Evolutionary conservation across 768 basidiomycete species (phyloP).

Genomic region (Panus rudis): DNA sequence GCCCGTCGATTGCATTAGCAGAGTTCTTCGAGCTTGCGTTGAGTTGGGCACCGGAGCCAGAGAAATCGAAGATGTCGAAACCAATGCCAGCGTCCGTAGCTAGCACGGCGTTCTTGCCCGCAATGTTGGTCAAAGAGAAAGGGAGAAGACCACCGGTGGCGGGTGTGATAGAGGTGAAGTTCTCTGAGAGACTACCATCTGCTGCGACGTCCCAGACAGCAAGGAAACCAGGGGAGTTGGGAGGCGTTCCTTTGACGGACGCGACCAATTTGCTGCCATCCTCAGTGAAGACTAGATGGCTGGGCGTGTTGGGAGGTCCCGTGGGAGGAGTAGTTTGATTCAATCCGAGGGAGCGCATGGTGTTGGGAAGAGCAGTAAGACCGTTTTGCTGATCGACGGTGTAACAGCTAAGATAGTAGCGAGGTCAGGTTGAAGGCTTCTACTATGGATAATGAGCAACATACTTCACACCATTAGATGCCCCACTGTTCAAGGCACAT

Average conservation of each 20-base stretch:
- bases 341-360: slow-evolving; percentile 35
- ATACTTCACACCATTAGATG: slow-evolving; percentile 29
- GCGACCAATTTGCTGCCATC: slow-evolving; percentile 38
- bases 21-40: slow-evolving; percentile 16
- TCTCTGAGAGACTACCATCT: slow-evolving; percentile 37
- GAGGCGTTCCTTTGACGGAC: slow-evolving; percentile 42
- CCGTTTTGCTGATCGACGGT: slow-evolving; percentile 35
- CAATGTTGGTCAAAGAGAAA: slow-evolving; percentile 37
- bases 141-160: slow-evolving; percentile 37
- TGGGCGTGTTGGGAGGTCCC: slow-evolving; percentile 38
- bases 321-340: slow-evolving; percentile 47
- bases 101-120: slow-evolving; percentile 23
- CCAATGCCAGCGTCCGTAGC: slow-evolving; percentile 23
- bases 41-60: slow-evolving; percentile 19
- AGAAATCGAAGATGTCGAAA: slow-evolving; percentile 24
- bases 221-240: slow-evolving; percentile 38
- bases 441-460: slow-evolving; percentile 6
- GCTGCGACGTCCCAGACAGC: slow-evolving; percentile 41
- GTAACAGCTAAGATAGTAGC: slow-evolving; percentile 33
- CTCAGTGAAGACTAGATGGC: slow-evolving; percentile 41
- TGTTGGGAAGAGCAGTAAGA: slow-evolving; percentile 32
- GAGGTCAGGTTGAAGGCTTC: background rate
- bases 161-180: slow-evolving; percentile 31
- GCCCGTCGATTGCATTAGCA: slow-evolving; percentile 19
- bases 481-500: slow-evolving; percentile 32